Evolutionary conservation across 495 filamentous ascomycete species (phyloP), one percentile per base, ranked within the genome.

Genomic region (Podospora australis): DNA sequence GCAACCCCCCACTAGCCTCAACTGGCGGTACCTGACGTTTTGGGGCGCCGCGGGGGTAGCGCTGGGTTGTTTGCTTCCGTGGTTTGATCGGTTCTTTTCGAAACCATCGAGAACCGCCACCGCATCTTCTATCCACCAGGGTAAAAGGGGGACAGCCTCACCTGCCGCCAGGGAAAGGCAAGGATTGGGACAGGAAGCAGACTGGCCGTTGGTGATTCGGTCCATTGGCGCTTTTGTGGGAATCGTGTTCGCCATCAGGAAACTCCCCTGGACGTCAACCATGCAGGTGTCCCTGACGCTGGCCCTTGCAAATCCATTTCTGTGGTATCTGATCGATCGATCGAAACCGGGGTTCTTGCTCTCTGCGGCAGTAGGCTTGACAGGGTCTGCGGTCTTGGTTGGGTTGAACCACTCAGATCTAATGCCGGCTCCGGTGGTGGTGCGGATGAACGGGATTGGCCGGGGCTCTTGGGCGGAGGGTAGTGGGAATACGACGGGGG

Each of bases 301-400:
- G 7, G 87, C 90, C 3, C 82, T 97, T 44, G 88, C 83, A 4
- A 98, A 97, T 59, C 90, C 92, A 3, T 87, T 91, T 19, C 72
- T 98, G 20, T 98, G 92, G 92, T 97, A 94, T 62, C 72, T 97
- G 20, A 82, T 98, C 58, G 92, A 98, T 70, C 86, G 91, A 35
- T 89, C 88, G 20, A 82, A 79, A 56, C 77, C 87, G 11, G 92
- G 92, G 14, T 88, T 96, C 62, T 50, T 89, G 32, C 70, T 96
- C 35, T 85, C 86, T 0, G 68, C 79, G 4, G 59, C 79, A 1
- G 82, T 92, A n/a, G 84, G 86, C 2, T 42, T 91, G 44, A 66
- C 70, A 2, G 91, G 91, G 4, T 86, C 89, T 32, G 78, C 76
- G 8, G 58, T 86, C n/a, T 65, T 92, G 22, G 71, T 43, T 16